Conservation (phyloP, 345 rosid species). For the Laguncularia racemosa region DNA sequence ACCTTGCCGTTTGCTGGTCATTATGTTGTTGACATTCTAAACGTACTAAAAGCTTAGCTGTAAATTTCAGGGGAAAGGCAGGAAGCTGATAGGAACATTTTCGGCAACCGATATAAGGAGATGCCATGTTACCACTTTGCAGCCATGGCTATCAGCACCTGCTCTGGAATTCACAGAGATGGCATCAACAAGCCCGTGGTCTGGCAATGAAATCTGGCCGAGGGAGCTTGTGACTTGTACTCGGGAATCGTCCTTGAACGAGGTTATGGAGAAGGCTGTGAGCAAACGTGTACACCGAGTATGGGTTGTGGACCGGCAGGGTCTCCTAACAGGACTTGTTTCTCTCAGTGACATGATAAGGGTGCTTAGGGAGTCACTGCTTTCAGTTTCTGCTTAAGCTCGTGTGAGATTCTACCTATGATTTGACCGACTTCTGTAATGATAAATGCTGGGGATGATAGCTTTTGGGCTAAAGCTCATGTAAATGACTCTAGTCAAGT, state of each 20-base stretch:
- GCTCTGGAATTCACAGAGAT: slow-evolving; percentile 56
- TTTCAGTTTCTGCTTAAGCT: background rate
- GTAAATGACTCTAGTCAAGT: no score
- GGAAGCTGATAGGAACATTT: slow-evolving; percentile 65
- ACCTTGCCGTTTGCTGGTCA: background rate
- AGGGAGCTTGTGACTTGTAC: slow-evolving; percentile 50
- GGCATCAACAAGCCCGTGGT: slow-evolving; percentile 16
- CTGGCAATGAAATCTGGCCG: no score
- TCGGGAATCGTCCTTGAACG: slow-evolving; percentile 29
- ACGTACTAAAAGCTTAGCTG: background rate
- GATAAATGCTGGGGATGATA: no score
- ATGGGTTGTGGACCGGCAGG: slow-evolving; percentile 58
- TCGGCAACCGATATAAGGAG: slow-evolving; percentile 77
- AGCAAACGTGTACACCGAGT: slow-evolving; percentile 64
- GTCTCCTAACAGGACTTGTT: slow-evolving; percentile 39
- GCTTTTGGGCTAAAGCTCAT: no score
- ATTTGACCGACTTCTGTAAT: no score
- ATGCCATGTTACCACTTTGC: slow-evolving; percentile 44
- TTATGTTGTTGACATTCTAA: background rate
- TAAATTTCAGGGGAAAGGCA: slow-evolving; percentile 50
- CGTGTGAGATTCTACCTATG: no score
- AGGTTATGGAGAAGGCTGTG: slow-evolving; percentile 53
- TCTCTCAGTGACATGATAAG: slow-evolving; percentile 63
- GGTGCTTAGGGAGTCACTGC: slow-evolving; percentile 36
- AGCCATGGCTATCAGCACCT: slow-evolving; percentile 49